Evolutionary conservation across 352 stramenopile genomes (phyloP).

Genomic region (Plasmopara viticola): DNA sequence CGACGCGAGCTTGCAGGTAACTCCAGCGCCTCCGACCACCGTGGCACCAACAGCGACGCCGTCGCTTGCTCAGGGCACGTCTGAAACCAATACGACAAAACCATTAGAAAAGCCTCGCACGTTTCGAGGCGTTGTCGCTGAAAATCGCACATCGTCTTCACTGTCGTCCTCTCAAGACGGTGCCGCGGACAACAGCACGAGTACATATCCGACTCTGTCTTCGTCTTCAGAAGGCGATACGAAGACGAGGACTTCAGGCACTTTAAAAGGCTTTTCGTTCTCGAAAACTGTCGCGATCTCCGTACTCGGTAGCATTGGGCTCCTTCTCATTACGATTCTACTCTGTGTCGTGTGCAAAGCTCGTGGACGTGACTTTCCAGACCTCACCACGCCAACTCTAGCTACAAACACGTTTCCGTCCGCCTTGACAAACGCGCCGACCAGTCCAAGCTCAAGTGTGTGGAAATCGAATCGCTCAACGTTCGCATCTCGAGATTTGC

Average conservation of each 20-base stretch:
- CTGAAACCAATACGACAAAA: conserved; percentile 8
- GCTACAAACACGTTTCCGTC: conserved; percentile 11
- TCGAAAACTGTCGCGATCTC: conserved; percentile 19
- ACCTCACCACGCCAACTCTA: conserved; percentile 12
- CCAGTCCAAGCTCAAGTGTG: conserved; percentile 1
- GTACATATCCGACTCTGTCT: conserved; percentile 6
- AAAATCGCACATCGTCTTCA: conserved; percentile 2
- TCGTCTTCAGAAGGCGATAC: conserved; percentile 13
- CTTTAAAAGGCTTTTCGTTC: conserved; percentile 9
- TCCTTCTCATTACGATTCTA: conserved; percentile 20
- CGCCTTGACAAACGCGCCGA: conserved; percentile 2
- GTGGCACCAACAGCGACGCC: conserved; percentile 4
- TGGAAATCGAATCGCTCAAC: conserved; percentile 23
- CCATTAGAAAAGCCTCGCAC: conserved; percentile 5
- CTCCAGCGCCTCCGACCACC: conserved; percentile 4
- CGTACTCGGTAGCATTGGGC: conserved; percentile 17
- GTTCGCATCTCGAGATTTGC: conserved; percentile 22
- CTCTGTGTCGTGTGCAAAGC: conserved; percentile 24
- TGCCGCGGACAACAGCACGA: conserved; percentile 1
- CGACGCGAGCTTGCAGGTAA: background rate
- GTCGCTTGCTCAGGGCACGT: background rate
- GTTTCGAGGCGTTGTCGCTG: conserved; percentile 4
- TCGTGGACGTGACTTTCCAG: conserved; percentile 4
- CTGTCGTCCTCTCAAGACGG: conserved; percentile 14
- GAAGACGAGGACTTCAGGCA: conserved; percentile 4